Base-by-base conservation (phyloP, 2,329 filamentous ascomycete species). In the Fusarium sarcochroum region DNA sequence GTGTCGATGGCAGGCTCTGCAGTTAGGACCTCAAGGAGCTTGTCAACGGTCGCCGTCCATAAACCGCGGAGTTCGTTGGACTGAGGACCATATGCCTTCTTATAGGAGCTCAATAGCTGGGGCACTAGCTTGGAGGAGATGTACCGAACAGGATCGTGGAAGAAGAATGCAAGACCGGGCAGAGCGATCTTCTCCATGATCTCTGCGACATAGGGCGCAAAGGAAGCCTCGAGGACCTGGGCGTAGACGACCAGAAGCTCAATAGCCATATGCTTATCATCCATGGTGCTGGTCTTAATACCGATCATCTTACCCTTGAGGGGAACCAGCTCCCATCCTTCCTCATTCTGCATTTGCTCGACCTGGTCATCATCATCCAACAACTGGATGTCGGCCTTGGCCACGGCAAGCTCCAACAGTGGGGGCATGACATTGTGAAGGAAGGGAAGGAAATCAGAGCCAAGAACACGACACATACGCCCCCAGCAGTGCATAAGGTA, bases 201-300 rank as follows among this genome's bases (percentile, higher is more conserved):
- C 63, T 97, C 91, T 44, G 90, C 86, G 52, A 97, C 95, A 71
- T 97, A 98, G 2, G 93, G 93, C 54, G 96, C 94, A 77, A 99
- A 99, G 30, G 92, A 89, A 21, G 87, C 93, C 78, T 98, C 93
- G n/a, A 99, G 87, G 25, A 97, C 94, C 78, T 98, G 94, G 3
- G 96, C 95, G 76, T 99, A 99, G 66, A 99, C 95, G 46, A 97
- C 94, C 63, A 99, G 91, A 53, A 99, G 89, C 81, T 99, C 96
- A 69, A 99, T 98, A n/a, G 96, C 96, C 88, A 97, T 98, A 80
- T 98, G 94, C 85, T 99, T 99, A 82, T 99, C 96, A 75, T 99
- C 96, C 79, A 99, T 90, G 11, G 92, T 93, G 78, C 93, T 97
- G 9, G 96, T 99, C 83, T 94, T 94, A 82, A 99, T 99, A 69